phyloP scores from a whole-genome alignment of 2,329 filamentous ascomycete species.

The Ascochyta fabae region DNA sequence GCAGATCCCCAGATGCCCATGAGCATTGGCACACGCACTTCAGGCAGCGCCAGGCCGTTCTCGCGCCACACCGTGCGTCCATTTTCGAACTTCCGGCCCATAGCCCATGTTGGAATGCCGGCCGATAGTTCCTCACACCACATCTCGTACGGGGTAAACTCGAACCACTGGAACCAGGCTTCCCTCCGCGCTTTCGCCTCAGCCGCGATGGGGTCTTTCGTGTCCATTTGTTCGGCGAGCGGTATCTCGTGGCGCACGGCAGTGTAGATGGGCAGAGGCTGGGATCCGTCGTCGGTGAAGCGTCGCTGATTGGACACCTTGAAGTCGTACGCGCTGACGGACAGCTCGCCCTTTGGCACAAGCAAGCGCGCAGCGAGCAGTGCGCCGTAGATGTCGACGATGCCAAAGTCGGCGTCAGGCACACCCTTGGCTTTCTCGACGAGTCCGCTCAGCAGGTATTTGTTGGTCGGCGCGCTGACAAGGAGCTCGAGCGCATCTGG shows the following conservation, averaged over 20 bases:
- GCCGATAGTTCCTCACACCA: conserved; percentile 92
- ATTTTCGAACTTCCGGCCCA: conserved; percentile 80
- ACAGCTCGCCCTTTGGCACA: conserved; percentile 83
- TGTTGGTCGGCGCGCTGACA: conserved; percentile 90
- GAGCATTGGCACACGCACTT: conserved; percentile 80
- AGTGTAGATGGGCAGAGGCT: conserved; percentile 93
- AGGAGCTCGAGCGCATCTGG: conserved; percentile 81
- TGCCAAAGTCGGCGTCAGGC: conserved; percentile 78
- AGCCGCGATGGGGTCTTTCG: conserved; percentile 42
- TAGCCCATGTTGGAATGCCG: conserved; percentile 92
- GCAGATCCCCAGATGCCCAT: conserved; percentile 97
- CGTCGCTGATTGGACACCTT: conserved; percentile 88
- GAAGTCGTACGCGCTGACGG: conserved; percentile 77
- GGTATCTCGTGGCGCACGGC: conserved; percentile 96
- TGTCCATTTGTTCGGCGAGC: conserved; percentile 57
- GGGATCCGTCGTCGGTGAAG: conserved; percentile 76
- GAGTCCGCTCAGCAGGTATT: conserved; percentile 83
- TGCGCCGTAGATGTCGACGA: conserved; percentile 92
- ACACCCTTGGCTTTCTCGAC: conserved; percentile 92
- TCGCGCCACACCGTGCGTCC: conserved; percentile 70
- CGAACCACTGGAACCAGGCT: conserved; percentile 98
- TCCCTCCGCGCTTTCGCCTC: conserved; percentile 63
- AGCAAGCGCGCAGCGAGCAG: conserved; percentile 83
- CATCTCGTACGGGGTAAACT: conserved; percentile 87
- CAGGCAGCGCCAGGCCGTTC: conserved; percentile 76